Evolutionary conservation across 306 rosid species (phyloP).

Genomic region (Trifolium repens): DNA sequence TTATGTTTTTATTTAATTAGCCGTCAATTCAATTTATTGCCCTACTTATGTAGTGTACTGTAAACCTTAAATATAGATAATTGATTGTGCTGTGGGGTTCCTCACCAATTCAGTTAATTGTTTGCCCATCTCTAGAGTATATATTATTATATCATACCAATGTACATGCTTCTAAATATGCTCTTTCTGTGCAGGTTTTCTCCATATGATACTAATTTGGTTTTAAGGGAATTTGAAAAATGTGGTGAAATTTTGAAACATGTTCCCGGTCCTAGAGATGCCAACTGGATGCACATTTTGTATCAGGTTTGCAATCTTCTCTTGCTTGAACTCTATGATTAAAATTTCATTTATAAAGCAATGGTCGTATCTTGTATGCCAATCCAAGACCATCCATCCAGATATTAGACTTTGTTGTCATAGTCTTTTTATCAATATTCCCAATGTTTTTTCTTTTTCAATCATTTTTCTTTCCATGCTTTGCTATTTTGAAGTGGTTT

Average conservation of each 20-base stretch:
- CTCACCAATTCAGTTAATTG: not conserved
- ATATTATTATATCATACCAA: not conserved
- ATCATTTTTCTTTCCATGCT: not conserved
- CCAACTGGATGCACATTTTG: constrained; percentile 94
- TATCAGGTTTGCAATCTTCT: constrained; percentile 66
- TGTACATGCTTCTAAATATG: constrained; percentile 10
- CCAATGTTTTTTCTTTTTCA: not conserved
- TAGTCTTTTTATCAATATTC: not conserved
- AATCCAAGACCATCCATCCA: not conserved
- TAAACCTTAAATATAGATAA: not conserved
- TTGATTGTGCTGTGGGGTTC: not conserved
- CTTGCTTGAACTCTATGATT: constrained; percentile 33
- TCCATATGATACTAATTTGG: constrained; percentile 81
- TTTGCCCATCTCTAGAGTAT: not conserved
- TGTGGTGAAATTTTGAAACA: constrained; percentile 94
- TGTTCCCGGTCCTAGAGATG: constrained; percentile 91
- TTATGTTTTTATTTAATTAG: too few species aligned
- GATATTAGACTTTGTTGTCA: constrained; percentile 1
- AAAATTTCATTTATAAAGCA: not conserved
- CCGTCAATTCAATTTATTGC: too few species aligned
- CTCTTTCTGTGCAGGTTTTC: constrained; percentile 68
- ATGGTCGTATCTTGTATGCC: not conserved
- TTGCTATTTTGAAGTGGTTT: not conserved
- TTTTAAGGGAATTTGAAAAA: constrained; percentile 94
- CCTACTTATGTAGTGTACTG: not conserved